Evolutionary conservation across 139 green algal species (phyloP), one percentile per base, ranked within the genome.

Genomic region (Coelastrella sp.): DNA sequence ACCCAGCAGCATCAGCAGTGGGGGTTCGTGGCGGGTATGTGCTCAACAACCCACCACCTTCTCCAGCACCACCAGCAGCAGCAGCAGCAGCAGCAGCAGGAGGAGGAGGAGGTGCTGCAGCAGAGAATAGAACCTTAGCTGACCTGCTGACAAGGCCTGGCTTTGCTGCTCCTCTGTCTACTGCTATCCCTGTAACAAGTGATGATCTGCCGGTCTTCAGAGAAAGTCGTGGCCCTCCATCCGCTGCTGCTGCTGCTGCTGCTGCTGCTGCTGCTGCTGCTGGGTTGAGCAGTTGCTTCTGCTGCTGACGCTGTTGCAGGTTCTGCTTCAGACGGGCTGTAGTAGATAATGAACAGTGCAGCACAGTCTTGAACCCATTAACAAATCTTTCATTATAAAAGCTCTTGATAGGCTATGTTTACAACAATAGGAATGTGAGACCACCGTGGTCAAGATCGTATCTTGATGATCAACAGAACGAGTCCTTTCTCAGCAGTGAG

Each of bases 301-400:
- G 8, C 81, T 86, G 81, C 24, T 86, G 59, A 10, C 81, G 60
- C 59, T 73, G 81, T n/a, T 49, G 24, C 22, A 74, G 81, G 24
- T 86, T 80, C 10, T 59, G 74, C 74, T 57, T 80, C 4, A 80
- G 25, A 17, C 74, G 74, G 10, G 24, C 74, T 80, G 73, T 9
- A 60, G 68, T 24, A 58, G 73, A 19, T 17, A 58, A 0, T 20
- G 60, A 15, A 80, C 24, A 80, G 24, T 22, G 4, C 74, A 80
- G 25, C 1, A 14, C 63, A 72, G n/a, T n/a, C n/a, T n/a, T n/a
- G n/a, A n/a, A n/a, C n/a, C n/a, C n/a, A n/a, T n/a, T n/a, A n/a
- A n/a, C n/a, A n/a, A n/a, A n/a, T n/a, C n/a, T n/a, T n/a, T n/a
- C n/a, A n/a, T n/a, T n/a, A n/a, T n/a, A n/a, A n/a, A n/a, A n/a